These are phyloP conservation scores for Grifola frondosa DNA, from an alignment of 1,284 basidiomycete genomes.

Conservation along the genomic window DNA sequence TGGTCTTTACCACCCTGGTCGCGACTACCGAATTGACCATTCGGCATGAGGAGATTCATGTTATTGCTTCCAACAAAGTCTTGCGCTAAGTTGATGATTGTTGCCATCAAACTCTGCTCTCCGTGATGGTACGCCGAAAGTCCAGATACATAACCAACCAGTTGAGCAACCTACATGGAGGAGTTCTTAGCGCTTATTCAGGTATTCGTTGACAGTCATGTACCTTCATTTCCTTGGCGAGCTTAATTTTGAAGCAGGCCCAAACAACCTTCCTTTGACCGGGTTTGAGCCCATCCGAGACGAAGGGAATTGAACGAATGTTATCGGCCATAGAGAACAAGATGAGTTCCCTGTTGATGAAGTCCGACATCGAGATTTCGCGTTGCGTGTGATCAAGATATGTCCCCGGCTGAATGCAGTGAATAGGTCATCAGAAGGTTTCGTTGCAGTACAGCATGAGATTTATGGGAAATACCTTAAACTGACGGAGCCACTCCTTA, in stretches of 20 bases:
- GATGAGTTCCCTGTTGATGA: conserved; percentile 98
- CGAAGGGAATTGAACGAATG: conserved; percentile 91
- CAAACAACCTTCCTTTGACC: conserved; percentile 98
- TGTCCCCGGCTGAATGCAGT: conserved; percentile 78
- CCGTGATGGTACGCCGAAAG: conserved; percentile 98
- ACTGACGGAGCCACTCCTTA: conserved; percentile 97
- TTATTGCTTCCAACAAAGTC: conserved; percentile 97
- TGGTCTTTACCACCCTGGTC: conserved; percentile 91
- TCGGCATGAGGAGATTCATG: conserved; percentile 86
- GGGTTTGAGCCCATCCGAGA: conserved; percentile 96
- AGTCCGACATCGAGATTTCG: conserved; percentile 88
- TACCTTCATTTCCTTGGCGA: conserved; percentile 91
- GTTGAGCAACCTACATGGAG: conserved; percentile 79
- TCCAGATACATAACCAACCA: conserved; percentile 93
- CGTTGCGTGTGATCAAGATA: conserved; percentile 89
- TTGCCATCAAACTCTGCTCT: conserved; percentile 82
- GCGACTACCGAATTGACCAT: conserved; percentile 97
- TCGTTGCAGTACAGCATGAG: neutral
- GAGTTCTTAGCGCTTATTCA: neutral
- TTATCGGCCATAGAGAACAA: conserved; percentile 99
- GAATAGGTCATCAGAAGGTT: conserved; percentile 7
- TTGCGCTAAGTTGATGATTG: conserved; percentile 94
- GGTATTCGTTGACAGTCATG: neutral
- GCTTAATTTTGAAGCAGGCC: conserved; percentile 92
- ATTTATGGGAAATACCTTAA: conserved; percentile 58